Evolutionary conservation across 441 rosid genomes (phyloP), one percentile per base, ranked within the genome.

Genomic region (Rhodomyrtus psidioides): DNA sequence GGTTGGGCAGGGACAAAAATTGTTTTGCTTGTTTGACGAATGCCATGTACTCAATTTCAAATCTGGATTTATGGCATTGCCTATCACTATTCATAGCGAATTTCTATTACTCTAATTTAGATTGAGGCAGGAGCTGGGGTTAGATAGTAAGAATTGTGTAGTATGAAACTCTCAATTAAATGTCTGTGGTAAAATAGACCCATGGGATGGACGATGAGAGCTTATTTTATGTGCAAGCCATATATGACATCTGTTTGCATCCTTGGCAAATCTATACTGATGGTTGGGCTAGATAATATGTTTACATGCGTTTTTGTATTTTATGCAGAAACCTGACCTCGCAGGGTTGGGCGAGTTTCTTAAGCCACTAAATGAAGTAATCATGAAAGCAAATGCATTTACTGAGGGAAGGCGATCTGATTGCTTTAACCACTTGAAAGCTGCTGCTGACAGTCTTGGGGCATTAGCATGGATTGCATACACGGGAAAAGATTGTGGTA

Each of bases 391-490:
- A 86, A 91, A 90, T 90, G 90, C 91, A 53, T 88, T 95, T 93
- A 93, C 98, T 16, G 97, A 95, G 88, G 98, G 96, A 56, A 95
- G 87, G 91, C 91, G 98, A 84, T 93, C 95, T 28, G 99, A 94
- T 91, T 95, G 91, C 89, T 95, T 96, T 89, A 97, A 96, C 90
- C 99, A 97, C 90, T 91, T 94, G 84, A 97, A 96, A 89, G 76
- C 93, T 88, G 97, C 95, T 44, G 93, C 91, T 28, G 99, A 95
- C 85, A 94, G 99, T 93, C 90, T 96, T 7, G 60, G 94, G 26
- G 99, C 99, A 74, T 95, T 97, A 89, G 96, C 94, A 1, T 96
- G 98, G 99, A 93, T 97, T 93, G 97, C 99, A 56, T 96, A 90
- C 90, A 92, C 94, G 3, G 99, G 98, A 46, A 97, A 97, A 89